Evolutionary conservation across 345 rosid species (phyloP).

Genomic region (Psidium guajava): DNA sequence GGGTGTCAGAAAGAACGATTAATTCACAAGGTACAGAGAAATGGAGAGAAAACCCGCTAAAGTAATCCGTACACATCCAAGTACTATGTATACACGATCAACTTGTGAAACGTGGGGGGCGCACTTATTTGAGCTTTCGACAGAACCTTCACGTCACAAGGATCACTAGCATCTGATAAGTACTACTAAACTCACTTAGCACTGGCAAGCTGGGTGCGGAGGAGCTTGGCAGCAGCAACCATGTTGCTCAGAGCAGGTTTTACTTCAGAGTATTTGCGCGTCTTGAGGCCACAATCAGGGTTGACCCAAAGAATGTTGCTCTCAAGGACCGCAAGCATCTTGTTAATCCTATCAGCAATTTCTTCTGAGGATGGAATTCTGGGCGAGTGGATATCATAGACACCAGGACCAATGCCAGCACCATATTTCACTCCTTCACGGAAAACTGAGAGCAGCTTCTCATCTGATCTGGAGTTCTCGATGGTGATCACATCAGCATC

Average conservation of each 20-base stretch:
- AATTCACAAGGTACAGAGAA: neutral
- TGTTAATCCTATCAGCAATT: slow-evolving; percentile 83
- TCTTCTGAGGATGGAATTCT: slow-evolving; percentile 94
- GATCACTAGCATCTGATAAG: neutral
- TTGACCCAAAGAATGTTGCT: slow-evolving; percentile 87
- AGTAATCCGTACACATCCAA: neutral
- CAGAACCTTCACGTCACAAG: neutral
- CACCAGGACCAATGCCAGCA: slow-evolving; percentile 96
- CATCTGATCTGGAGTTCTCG: slow-evolving; percentile 96
- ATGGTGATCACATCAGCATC: slow-evolving; percentile 97
- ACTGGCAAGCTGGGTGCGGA: slow-evolving; percentile 74
- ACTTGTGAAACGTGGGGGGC: neutral
- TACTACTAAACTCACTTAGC: slow-evolving; percentile 43
- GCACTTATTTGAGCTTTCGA: neutral
- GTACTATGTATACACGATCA: neutral
- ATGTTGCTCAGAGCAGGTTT: slow-evolving; percentile 79
- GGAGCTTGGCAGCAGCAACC: slow-evolving; percentile 90
- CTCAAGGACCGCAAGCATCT: slow-evolving; percentile 94
- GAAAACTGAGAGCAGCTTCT: slow-evolving; percentile 94
- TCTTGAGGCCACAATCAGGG: slow-evolving; percentile 97
- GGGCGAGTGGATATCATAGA: slow-evolving; percentile 91
- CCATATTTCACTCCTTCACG: slow-evolving; percentile 95
- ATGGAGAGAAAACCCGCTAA: neutral
- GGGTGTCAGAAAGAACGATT: neutral
- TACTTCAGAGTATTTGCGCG: slow-evolving; percentile 86